A percentile compares a stretch with the other conserved stretches of the same genome.
Evolutionary conservation across 306 rosid species (phyloP).

Genomic region (Pachyrhizus erosus): DNA sequence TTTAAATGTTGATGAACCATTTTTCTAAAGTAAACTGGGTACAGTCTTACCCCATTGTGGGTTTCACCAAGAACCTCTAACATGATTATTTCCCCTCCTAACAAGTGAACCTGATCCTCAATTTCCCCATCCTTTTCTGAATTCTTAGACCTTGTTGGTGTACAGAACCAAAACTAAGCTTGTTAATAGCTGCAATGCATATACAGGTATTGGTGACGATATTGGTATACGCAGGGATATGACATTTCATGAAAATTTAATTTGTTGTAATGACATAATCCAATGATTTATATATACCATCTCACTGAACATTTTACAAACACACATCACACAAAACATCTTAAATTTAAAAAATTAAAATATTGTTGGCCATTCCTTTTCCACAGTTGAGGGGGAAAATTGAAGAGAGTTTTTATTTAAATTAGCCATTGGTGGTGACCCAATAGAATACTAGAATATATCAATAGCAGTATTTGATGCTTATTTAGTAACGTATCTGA

Average conservation of each 20-base stretch:
- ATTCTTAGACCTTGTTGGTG: constrained; percentile 10
- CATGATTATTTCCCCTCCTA: not conserved
- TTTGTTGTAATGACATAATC: not conserved
- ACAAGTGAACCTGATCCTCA: not conserved
- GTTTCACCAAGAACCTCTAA: not conserved
- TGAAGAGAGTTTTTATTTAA: not conserved
- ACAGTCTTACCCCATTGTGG: not conserved
- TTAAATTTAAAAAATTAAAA: not conserved
- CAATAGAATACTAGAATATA: not conserved
- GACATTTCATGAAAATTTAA: not conserved
- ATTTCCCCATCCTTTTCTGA: not conserved
- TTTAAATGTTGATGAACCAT: constrained; percentile 22
- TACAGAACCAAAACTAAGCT: not conserved
- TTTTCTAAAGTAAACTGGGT: not conserved
- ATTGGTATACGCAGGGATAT: not conserved
- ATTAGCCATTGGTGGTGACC: not conserved
- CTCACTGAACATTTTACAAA: not conserved
- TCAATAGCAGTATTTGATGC: not conserved
- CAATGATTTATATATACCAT: not conserved
- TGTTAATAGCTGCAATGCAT: not conserved
- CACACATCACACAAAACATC: not conserved
- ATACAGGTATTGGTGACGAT: not conserved
- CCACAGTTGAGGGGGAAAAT: not conserved
- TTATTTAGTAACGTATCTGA: not conserved
- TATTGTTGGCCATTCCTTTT: not conserved